A percentile compares a stretch with the other conserved stretches of the same genome.
Evolutionary conservation across 805 yeast genomes (phyloP).

Genomic region (Saccharomyces eubayanus): DNA sequence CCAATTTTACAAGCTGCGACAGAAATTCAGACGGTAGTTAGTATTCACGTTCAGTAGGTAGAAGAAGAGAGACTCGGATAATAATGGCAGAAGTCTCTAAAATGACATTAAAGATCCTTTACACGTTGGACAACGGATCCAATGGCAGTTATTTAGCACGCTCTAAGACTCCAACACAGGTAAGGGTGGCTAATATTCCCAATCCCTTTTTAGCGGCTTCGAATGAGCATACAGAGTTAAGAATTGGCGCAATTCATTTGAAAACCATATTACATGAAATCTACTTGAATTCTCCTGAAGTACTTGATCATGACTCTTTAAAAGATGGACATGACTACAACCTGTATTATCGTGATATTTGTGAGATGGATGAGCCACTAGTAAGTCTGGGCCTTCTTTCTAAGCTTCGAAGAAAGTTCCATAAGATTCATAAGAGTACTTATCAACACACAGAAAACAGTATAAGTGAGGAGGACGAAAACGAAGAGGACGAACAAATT

Average conservation of each 20-base stretch:
- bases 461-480: conserved; percentile 1
- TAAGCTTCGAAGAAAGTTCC: conserved; percentile 20
- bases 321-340: conserved; percentile 24
- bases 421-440: conserved; percentile 1
- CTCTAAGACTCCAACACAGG: conserved; percentile 22
- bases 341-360: conserved; percentile 28
- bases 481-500: conserved; percentile 7
- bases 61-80: not conserved
- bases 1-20: not conserved
- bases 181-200: conserved; percentile 22
- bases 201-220: conserved; percentile 11
- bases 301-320: conserved; percentile 15
- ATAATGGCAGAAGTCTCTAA: conserved; percentile 16
- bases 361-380: conserved; percentile 31
- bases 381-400: conserved; percentile 31
- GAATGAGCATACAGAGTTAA: conserved; percentile 10
- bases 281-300: conserved; percentile 29
- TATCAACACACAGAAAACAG: not conserved
- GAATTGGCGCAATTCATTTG: conserved; percentile 27
- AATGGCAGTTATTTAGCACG: conserved; percentile 27
- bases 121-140: conserved; percentile 25
- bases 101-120: conserved; percentile 31
- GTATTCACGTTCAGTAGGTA: not conserved
- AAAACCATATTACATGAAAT: conserved; percentile 24
- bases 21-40: not conserved